phyloP scores from a whole-genome alignment of 179 eudicot genomes.

The Heliamphora pulchella region DNA sequence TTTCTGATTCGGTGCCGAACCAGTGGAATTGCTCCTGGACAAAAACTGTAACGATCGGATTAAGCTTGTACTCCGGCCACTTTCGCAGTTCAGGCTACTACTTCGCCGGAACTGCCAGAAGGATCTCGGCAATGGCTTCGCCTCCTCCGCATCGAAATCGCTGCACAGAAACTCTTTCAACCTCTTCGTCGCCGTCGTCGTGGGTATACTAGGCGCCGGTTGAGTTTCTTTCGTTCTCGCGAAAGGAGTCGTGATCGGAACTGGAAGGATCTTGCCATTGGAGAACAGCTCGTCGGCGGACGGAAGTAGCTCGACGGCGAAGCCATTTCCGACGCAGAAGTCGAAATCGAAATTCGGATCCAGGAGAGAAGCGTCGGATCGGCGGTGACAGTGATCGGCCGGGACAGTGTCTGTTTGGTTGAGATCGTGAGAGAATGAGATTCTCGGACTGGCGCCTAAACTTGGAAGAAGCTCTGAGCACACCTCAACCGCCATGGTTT shows the following conservation, averaged over 20 bases:
- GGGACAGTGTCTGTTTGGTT: conserved; percentile 28
- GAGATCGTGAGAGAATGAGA: conserved; percentile 69
- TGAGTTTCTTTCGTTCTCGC: not conserved
- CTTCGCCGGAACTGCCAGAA: conserved; percentile 60
- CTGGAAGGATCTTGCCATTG: conserved; percentile 67
- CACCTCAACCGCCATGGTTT: conserved; percentile 64
- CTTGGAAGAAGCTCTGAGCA: conserved; percentile 32
- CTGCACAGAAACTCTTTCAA: conserved; percentile 37
- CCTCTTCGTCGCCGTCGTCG: conserved; percentile 32
- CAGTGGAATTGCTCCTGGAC: conserved; percentile 55
- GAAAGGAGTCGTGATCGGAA: conserved; percentile 22
- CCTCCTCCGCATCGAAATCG: conserved; percentile 26
- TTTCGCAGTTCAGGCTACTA: conserved; percentile 41
- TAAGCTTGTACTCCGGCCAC: conserved; percentile 22
- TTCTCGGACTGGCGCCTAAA: conserved; percentile 49
- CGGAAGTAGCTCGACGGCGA: conserved; percentile 29
- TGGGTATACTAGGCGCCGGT: not conserved
- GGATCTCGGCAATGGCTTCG: conserved; percentile 32
- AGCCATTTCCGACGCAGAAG: conserved; percentile 17
- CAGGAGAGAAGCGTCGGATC: conserved; percentile 30
- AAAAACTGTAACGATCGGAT: conserved; percentile 36
- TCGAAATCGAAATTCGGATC: conserved; percentile 48
- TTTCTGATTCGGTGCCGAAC: conserved; percentile 38
- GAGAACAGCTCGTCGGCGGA: conserved; percentile 84
- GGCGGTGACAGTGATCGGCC: conserved; percentile 15